Conservation (phyloP, 176 grass and related monocot genomes). For the Areca catechu region DNA sequence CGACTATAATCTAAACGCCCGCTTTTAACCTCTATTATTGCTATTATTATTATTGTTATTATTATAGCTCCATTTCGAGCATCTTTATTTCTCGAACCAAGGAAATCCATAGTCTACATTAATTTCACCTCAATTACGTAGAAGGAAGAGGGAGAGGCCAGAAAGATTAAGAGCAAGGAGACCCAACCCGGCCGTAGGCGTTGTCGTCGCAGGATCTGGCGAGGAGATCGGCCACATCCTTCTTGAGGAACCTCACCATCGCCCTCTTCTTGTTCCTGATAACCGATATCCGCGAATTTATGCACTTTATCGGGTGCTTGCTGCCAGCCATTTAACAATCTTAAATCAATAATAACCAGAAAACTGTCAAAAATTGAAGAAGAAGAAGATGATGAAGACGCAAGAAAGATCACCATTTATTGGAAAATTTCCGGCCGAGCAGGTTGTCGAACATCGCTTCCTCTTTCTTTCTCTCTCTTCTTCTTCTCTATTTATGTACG, state of each 20-base stretch:
- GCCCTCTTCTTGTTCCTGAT: constrained; percentile 78
- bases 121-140: no score
- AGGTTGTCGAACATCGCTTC: constrained; percentile 54
- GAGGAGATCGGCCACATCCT: constrained; percentile 86
- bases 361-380: neutral
- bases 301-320: constrained; percentile 72
- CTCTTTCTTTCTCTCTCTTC: neutral
- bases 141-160: neutral
- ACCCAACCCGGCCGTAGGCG: constrained; percentile 50
- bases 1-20: no score
- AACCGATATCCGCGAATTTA: constrained; percentile 42
- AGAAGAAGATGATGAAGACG: neutral
- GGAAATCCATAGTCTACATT: no score
- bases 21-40: no score
- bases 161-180: neutral
- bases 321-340: constrained; percentile 20
- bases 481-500: no score
- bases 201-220: constrained; percentile 48
- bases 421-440: constrained; percentile 71
- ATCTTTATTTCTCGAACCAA: no score
- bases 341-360: constrained; percentile 18
- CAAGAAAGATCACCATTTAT: constrained; percentile 40
- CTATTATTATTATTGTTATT: no score
- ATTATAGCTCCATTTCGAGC: no score
- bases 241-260: constrained; percentile 71